phyloP scores from a whole-genome alignment of 129 eudicot species.

The Escallonia rubra region DNA sequence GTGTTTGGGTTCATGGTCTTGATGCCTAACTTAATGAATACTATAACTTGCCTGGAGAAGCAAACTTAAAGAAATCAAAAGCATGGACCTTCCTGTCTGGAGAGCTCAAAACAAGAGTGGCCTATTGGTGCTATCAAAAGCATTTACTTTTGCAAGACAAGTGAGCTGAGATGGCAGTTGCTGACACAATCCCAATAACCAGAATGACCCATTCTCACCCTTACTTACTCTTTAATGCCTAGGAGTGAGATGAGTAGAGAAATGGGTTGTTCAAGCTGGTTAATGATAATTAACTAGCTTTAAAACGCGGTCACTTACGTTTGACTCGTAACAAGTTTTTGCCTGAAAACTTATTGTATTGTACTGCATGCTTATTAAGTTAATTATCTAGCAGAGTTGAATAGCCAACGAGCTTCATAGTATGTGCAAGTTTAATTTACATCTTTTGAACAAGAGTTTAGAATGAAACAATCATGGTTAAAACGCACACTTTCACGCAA shows the following conservation, averaged over 20 bases:
- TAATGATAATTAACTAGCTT: too few species aligned
- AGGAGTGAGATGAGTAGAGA: too few species aligned
- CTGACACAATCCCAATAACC: constrained; percentile 14
- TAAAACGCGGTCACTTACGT: neutral
- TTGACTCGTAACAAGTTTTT: neutral
- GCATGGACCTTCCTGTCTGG: constrained; percentile 71
- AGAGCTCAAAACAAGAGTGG: constrained; percentile 28
- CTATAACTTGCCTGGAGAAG: constrained; percentile 68
- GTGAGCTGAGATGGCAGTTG: constrained; percentile 6
- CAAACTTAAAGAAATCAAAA: constrained; percentile 50
- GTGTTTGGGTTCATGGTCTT: constrained; percentile 22
- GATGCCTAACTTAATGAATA: constrained; percentile 70
- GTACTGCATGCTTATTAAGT: neutral
- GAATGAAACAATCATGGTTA: neutral
- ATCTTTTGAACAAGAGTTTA: neutral
- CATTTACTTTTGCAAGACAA: constrained; percentile 26
- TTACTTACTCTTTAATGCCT: neutral
- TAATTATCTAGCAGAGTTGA: too few species aligned
- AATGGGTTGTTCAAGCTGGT: too few species aligned
- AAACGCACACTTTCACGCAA: too few species aligned
- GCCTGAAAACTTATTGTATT: neutral
- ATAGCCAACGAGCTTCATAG: too few species aligned
- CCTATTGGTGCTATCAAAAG: constrained; percentile 25
- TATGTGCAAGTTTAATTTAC: neutral
- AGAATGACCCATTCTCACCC: neutral